These are phyloP conservation scores for Leccinum huronense DNA, from an alignment of 1,284 basidiomycete genomes.

Conservation along the genomic window DNA sequence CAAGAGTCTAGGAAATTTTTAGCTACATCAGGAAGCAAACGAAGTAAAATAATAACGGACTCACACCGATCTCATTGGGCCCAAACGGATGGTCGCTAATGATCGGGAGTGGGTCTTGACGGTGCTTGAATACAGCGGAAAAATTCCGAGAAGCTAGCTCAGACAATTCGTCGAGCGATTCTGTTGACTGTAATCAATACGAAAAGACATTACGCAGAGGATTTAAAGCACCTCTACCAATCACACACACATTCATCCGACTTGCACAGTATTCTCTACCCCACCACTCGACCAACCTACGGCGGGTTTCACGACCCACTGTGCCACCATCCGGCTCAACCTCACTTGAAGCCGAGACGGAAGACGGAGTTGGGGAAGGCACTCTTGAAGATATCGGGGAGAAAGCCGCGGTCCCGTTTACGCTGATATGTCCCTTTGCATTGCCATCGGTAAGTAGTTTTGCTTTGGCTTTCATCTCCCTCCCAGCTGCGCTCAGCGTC, in stretches of 20 bases:
- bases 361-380: slow-evolving; percentile 63
- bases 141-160: slow-evolving; percentile 73
- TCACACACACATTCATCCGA: slow-evolving; percentile 88
- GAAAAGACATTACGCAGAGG: not conserved
- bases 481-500: slow-evolving; percentile 74
- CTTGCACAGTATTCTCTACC: slow-evolving; percentile 89
- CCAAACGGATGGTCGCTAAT: slow-evolving; percentile 81
- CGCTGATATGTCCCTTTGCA: slow-evolving; percentile 7
- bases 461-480: slow-evolving; percentile 50
- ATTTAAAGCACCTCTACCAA: slow-evolving; percentile 72
- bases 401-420: slow-evolving; percentile 35
- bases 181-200: slow-evolving; percentile 39
- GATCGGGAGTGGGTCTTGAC: slow-evolving; percentile 60
- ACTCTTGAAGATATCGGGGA: slow-evolving; percentile 55
- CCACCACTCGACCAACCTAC: slow-evolving; percentile 96
- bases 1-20: slow-evolving; percentile 58
- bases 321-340: slow-evolving; percentile 69
- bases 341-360: slow-evolving; percentile 52
- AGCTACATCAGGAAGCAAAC: not conserved
- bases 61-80: slow-evolving; percentile 69
- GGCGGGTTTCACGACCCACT: slow-evolving; percentile 84
- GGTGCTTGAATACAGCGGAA: slow-evolving; percentile 73
- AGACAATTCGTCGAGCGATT: slow-evolving; percentile 79
- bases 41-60: slow-evolving; percentile 32
- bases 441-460: slow-evolving; percentile 31